These are phyloP conservation scores for Penicillium sp. DNA, from an alignment of 2,329 filamentous ascomycete genomes.

Conservation along the genomic window DNA sequence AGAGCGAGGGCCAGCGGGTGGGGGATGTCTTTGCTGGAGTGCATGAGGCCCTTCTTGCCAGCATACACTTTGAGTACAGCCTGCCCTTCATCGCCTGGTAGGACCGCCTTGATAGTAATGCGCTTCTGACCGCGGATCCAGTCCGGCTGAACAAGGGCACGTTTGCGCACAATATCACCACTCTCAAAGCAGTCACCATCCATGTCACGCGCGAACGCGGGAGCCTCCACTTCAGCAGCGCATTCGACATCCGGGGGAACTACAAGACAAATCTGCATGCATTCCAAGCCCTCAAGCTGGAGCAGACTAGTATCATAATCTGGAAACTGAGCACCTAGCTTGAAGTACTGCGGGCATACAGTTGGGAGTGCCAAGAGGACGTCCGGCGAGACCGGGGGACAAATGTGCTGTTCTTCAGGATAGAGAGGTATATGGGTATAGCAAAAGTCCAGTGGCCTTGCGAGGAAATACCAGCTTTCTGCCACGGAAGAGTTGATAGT, in stretches of 20 bases:
- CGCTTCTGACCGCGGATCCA: conserved; percentile 86
- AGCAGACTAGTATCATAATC: conserved; percentile 88
- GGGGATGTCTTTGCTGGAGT: conserved; percentile 93
- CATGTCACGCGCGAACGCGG: conserved; percentile 73
- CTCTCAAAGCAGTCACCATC: conserved; percentile 95
- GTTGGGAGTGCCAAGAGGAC: conserved; percentile 83
- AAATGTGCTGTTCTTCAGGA: conserved; percentile 87
- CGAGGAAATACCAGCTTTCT: conserved; percentile 92
- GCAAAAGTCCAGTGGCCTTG: conserved; percentile 83
- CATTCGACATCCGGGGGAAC: conserved; percentile 90
- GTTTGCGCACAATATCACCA: conserved; percentile 81
- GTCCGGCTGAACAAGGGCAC: conserved; percentile 84
- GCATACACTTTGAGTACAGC: conserved; percentile 89
- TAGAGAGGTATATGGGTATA: conserved; percentile 93
- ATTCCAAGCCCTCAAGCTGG: conserved; percentile 86
- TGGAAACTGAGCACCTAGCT: conserved; percentile 72
- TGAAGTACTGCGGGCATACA: conserved; percentile 85
- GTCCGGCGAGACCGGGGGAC: conserved; percentile 82
- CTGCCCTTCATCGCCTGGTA: conserved; percentile 88
- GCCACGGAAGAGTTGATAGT: conserved; percentile 67
- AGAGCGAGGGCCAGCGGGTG: conserved; percentile 86
- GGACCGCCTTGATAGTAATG: conserved; percentile 87
- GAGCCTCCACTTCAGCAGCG: conserved; percentile 86
- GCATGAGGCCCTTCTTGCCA: conserved; percentile 92
- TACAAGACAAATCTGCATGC: conserved; percentile 84